phyloP scores from a whole-genome alignment of 306 rosid genomes.

The Sophora flavescens region DNA sequence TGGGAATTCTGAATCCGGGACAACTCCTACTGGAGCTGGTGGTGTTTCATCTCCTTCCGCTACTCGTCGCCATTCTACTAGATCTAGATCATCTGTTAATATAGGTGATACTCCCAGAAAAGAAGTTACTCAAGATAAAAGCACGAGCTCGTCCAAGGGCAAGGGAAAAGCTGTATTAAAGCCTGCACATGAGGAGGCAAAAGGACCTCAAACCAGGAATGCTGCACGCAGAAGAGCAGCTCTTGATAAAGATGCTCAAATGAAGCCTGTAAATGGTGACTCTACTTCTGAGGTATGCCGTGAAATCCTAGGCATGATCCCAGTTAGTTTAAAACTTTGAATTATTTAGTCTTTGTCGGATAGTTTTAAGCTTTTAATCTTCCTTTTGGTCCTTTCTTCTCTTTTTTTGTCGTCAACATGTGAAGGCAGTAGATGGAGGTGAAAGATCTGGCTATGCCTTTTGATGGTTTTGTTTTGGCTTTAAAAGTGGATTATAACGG shows the following conservation, averaged over 20 bases:
- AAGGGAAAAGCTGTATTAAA: constrained; percentile 96
- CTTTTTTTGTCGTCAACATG: background rate
- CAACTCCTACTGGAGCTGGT: constrained; percentile 73
- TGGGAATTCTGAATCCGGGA: constrained; percentile 88
- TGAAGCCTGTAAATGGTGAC: constrained; percentile 81
- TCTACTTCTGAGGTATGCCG: constrained; percentile 93
- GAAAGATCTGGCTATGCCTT: constrained; percentile 18
- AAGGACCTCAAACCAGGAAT: constrained; percentile 96
- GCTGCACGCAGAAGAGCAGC: constrained; percentile 88
- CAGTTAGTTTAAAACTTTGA: background rate
- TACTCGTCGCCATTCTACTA: constrained; percentile 83
- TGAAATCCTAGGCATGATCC: constrained; percentile 20
- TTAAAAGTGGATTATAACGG: background rate
- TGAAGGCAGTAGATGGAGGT: background rate
- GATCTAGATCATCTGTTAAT: constrained; percentile 85
- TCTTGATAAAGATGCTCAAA: constrained; percentile 81
- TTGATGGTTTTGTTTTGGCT: background rate
- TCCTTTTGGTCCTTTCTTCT: background rate
- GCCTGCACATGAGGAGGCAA: constrained; percentile 83
- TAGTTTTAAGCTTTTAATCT: background rate
- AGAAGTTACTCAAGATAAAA: constrained; percentile 79
- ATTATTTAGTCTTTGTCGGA: constrained; percentile 21
- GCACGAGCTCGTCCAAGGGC: constrained; percentile 83
- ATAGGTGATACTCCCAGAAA: constrained; percentile 73
- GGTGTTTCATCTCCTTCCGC: constrained; percentile 75